phyloP scores from a whole-genome alignment of 768 basidiomycete genomes.

The Tylopilus plumbeoviolaceoides region DNA sequence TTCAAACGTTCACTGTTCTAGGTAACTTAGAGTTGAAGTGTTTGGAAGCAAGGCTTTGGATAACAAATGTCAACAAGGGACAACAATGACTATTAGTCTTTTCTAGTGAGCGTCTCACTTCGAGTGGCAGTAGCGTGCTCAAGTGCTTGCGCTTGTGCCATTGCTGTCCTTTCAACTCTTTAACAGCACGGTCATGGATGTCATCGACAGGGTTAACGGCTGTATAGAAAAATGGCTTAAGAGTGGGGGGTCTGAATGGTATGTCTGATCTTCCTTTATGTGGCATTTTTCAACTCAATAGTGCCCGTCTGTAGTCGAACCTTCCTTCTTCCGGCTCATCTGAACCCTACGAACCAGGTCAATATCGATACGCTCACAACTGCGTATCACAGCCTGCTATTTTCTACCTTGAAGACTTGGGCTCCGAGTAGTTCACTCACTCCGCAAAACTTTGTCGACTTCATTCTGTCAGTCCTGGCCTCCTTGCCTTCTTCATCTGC shows the following conservation, averaged over 20 bases:
- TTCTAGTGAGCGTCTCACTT: conserved; percentile 16
- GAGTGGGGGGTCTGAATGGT: conserved; percentile 66
- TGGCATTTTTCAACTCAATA: conserved; percentile 14
- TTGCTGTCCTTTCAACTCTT: conserved; percentile 8
- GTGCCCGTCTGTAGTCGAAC: conserved; percentile 45
- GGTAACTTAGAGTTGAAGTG: background rate
- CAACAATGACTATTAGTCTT: conserved; percentile 26
- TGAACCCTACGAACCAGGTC: conserved; percentile 50
- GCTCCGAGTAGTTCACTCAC: conserved; percentile 44
- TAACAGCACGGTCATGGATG: conserved; percentile 46
- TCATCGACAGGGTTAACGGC: conserved; percentile 48
- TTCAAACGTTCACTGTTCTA: too few relatives aligned
- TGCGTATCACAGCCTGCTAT: conserved; percentile 65
- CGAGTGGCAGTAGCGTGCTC: conserved; percentile 8
- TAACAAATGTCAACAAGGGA: conserved; percentile 26
- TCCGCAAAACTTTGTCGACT: conserved; percentile 50
- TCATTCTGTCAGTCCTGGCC: conserved; percentile 58
- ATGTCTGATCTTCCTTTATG: conserved; percentile 20
- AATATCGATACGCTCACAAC: conserved; percentile 57
- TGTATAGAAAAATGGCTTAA: conserved; percentile 53
- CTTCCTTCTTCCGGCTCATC: conserved; percentile 57
- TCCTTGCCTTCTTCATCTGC: conserved; percentile 64
- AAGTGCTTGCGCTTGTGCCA: conserved; percentile 12
- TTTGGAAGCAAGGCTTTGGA: conserved; percentile 21
- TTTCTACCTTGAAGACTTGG: conserved; percentile 56